Conservation (phyloP, 176 grass and related monocot species). For the Elymus sibiricus region DNA sequence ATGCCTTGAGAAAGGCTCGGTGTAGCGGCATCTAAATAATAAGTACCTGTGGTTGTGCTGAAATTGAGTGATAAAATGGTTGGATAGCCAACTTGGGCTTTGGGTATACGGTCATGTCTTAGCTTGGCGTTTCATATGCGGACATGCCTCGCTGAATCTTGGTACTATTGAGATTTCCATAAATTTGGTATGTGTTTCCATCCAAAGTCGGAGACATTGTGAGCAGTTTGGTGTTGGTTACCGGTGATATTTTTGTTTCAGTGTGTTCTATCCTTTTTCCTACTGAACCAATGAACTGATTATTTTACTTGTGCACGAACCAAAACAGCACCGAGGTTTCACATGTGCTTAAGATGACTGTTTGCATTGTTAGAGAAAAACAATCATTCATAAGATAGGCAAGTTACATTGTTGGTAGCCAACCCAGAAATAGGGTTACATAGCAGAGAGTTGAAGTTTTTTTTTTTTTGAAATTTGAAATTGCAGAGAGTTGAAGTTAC, state of each 20-base stretch:
- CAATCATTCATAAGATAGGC: background rate
- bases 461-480: too few relatives aligned
- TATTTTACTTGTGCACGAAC: background rate
- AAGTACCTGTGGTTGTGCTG: slow-evolving; percentile 44
- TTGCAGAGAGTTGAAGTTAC: background rate
- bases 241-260: background rate
- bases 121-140: slow-evolving; percentile 32
- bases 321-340: background rate
- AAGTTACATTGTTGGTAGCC: background rate
- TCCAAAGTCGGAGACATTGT: background rate
- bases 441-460: background rate
- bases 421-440: background rate
- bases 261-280: background rate
- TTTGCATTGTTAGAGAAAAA: background rate
- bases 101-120: slow-evolving; percentile 50
- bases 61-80: slow-evolving; percentile 33
- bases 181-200: slow-evolving; percentile 14
- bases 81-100: slow-evolving; percentile 38
- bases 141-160: slow-evolving; percentile 11
- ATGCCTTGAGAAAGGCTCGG: background rate
- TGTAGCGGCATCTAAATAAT: slow-evolving; percentile 33
- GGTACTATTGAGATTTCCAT: slow-evolving; percentile 18
- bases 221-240: slow-evolving; percentile 18
- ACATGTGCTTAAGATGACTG: background rate
- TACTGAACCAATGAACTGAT: background rate